These are phyloP conservation scores for Epichloe bromicola DNA, from an alignment of 2,329 filamentous ascomycete genomes.

Conservation along the genomic window DNA sequence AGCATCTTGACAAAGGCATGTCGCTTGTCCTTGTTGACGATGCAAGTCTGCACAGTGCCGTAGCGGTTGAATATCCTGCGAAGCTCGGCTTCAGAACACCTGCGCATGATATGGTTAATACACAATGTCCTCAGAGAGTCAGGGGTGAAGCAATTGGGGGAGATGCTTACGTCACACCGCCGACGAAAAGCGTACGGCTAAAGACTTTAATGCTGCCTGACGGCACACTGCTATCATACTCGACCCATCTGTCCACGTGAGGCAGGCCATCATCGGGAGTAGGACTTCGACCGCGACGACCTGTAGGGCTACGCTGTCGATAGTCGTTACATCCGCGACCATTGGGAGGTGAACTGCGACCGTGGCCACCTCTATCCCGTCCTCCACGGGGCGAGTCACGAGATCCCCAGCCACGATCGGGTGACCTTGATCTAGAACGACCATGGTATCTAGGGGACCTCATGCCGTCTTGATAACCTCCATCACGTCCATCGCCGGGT, in stretches of 20 bases:
- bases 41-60: conserved; percentile 89
- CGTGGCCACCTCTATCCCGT: conserved; percentile 59
- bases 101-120: conserved; percentile 16
- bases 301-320: conserved; percentile 74
- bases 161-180: conserved; percentile 69
- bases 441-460: conserved; percentile 48
- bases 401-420: conserved; percentile 58
- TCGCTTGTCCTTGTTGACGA: conserved; percentile 94
- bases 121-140: background rate
- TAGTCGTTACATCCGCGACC: conserved; percentile 49
- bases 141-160: background rate
- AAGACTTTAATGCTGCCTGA: conserved; percentile 78
- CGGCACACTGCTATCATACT: conserved; percentile 63
- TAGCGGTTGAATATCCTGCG: conserved; percentile 68
- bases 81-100: conserved; percentile 68
- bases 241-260: conserved; percentile 53
- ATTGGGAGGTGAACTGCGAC: conserved; percentile 45
- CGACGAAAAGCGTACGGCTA: conserved; percentile 91
- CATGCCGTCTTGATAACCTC: conserved; percentile 40
- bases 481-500: conserved; percentile 40
- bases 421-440: conserved; percentile 68
- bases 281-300: conserved; percentile 53
- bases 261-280: conserved; percentile 32
- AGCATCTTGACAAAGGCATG: conserved; percentile 99
- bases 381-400: conserved; percentile 51